A percentile compares a stretch with the other conserved stretches of the same genome.
These are phyloP conservation scores for Kurtzmaniella fragi DNA, from an alignment of 805 yeast genomes.

Conservation along the genomic window DNA sequence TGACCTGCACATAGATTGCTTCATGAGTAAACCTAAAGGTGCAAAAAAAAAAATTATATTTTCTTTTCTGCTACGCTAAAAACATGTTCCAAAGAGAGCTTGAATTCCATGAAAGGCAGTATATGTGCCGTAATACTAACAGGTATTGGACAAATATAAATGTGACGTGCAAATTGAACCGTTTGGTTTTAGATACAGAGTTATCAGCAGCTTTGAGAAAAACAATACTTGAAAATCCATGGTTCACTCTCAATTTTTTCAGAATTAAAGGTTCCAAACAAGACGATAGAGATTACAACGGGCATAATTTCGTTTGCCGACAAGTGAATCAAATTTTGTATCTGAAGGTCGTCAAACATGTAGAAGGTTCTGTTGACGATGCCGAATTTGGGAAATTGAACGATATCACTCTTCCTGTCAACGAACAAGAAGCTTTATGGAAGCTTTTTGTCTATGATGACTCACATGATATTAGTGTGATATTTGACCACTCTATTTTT, in stretches of 20 bases:
- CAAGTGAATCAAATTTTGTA: conserved; percentile 13
- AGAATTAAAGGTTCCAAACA: conserved; percentile 3
- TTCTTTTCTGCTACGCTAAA: too few species aligned
- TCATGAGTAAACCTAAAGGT: too few species aligned
- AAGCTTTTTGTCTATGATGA: conserved; percentile 11
- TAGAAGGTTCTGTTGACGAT: conserved; percentile 14
- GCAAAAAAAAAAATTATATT: too few species aligned
- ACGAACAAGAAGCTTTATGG: conserved; percentile 17
- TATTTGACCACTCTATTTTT: conserved; percentile 23
- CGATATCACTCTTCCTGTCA: conserved; percentile 5
- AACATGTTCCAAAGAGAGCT: conserved; percentile 5
- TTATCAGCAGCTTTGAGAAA: conserved; percentile 14
- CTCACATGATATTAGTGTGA: conserved; percentile 12
- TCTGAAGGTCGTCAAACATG: too few species aligned
- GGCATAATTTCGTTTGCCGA: conserved; percentile 10
- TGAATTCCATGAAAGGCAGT: conserved; percentile 18
- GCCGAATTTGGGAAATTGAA: conserved; percentile 10
- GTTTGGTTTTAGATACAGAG: conserved; percentile 5
- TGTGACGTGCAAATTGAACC: conserved; percentile 16
- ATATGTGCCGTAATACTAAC: conserved; percentile 16
- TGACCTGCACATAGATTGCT: too few species aligned
- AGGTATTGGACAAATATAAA: conserved; percentile 18
- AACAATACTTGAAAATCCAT: conserved; percentile 11
- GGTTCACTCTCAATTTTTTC: conserved; percentile 15
- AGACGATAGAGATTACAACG: conserved; percentile 4